Evolutionary conservation across 352 stramenopile genomes (phyloP).

Genomic region (Phytophthora vignae): DNA sequence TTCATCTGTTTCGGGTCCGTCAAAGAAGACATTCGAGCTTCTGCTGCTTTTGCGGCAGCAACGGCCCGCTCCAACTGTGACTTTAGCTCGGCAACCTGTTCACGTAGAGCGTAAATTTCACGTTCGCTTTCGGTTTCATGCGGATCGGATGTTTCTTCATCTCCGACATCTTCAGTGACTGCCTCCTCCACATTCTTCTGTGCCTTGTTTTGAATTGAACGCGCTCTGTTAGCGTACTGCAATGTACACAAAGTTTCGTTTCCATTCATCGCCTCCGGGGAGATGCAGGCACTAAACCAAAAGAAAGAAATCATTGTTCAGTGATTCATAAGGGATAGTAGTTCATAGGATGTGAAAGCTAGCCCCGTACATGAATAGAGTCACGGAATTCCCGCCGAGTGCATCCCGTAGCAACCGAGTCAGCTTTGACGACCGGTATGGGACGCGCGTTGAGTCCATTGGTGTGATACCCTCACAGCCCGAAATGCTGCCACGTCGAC

Average conservation of each 20-base stretch:
- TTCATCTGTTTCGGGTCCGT: too few relatives aligned
- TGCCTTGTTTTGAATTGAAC: conserved; percentile 82
- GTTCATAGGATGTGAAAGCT: background rate
- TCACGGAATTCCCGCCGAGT: conserved; percentile 84
- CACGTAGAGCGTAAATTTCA: conserved; percentile 53
- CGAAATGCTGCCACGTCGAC: conserved; percentile 7
- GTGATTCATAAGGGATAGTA: background rate
- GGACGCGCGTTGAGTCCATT: conserved; percentile 46
- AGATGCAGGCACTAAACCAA: conserved; percentile 70
- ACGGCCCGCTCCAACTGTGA: conserved; percentile 40
- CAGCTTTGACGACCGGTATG: conserved; percentile 87
- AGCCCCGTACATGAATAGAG: conserved; percentile 79
- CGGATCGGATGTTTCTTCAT: background rate
- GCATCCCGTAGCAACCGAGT: conserved; percentile 84
- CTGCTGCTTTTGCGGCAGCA: conserved; percentile 9
- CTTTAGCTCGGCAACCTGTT: conserved; percentile 53
- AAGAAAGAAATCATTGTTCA: background rate
- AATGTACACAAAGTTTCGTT: conserved; percentile 74
- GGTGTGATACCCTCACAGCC: background rate
- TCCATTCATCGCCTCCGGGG: conserved; percentile 52
- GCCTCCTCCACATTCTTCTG: conserved; percentile 65
- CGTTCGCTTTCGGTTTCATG: conserved; percentile 42
- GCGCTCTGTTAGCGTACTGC: conserved; percentile 76
- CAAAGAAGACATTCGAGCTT: conserved; percentile 3
- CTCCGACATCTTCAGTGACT: conserved; percentile 4